Conservation (phyloP, 129 eudicot species). For the Centrapalus pauciflorus region DNA sequence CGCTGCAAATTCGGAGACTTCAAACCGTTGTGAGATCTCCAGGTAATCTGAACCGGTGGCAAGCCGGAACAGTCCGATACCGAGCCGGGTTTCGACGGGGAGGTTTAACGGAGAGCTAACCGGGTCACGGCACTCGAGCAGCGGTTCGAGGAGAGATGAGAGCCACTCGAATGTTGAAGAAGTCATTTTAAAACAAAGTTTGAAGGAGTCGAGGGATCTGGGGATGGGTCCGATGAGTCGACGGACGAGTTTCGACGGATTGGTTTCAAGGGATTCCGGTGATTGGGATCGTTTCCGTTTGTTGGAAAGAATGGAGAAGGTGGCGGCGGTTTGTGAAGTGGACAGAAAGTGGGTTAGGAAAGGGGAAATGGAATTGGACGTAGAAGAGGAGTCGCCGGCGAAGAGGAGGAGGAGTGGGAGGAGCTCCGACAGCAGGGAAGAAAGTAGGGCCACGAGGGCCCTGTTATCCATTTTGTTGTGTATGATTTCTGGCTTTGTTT, state of each 20-base stretch:
- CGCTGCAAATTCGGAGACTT: slow-evolving; percentile 50
- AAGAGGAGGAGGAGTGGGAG: slow-evolving; percentile 37
- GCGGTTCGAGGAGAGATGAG: slow-evolving; percentile 63
- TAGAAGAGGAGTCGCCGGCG: slow-evolving; percentile 15
- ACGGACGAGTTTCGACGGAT: slow-evolving; percentile 4
- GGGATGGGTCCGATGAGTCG: slow-evolving; percentile 30
- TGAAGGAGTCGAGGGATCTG: slow-evolving; percentile 51
- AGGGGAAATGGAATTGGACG: slow-evolving; percentile 28
- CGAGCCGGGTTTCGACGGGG: slow-evolving; percentile 55
- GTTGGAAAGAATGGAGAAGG: slow-evolving; percentile 37
- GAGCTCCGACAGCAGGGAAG: slow-evolving; percentile 56
- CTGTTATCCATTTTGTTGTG: slow-evolving; percentile 45
- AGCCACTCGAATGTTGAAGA: slow-evolving; percentile 83
- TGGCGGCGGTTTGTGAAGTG: slow-evolving; percentile 44
- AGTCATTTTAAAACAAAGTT: slow-evolving; percentile 45
- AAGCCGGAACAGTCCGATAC: slow-evolving; percentile 60
- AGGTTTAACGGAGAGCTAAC: slow-evolving; percentile 54
- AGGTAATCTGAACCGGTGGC: slow-evolving; percentile 59
- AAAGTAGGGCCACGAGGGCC: slow-evolving; percentile 54
- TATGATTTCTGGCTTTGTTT: not conserved
- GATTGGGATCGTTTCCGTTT: slow-evolving; percentile 46
- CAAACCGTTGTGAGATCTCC: slow-evolving; percentile 45
- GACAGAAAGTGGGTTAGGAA: slow-evolving; percentile 48
- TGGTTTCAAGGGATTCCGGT: slow-evolving; percentile 17
- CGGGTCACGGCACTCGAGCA: slow-evolving; percentile 93